phyloP scores from a whole-genome alignment of 306 rosid genomes.

The Ceratonia siliqua region DNA sequence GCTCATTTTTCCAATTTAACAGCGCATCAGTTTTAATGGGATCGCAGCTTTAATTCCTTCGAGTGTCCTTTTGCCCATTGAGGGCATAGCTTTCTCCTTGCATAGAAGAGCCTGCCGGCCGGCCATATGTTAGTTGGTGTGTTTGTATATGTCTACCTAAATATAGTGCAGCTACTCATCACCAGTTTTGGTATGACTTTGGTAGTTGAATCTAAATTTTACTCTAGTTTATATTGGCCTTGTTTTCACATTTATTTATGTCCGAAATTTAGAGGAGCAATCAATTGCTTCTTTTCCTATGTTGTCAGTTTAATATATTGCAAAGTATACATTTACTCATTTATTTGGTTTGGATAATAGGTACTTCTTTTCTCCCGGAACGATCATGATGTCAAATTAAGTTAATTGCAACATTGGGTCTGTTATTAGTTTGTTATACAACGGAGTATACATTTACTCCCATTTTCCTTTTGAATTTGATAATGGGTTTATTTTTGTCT shows the following conservation, averaged over 20 bases:
- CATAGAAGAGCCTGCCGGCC: constrained; percentile 37
- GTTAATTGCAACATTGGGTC: neutral
- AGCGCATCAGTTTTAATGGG: constrained; percentile 27
- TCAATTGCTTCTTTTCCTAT: constrained; percentile 6
- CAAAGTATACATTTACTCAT: constrained; percentile 11
- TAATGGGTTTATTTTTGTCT: too few species aligned
- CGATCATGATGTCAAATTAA: neutral
- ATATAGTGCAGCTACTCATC: constrained; percentile 42
- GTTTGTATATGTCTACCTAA: constrained; percentile 35
- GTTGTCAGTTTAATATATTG: constrained; percentile 19
- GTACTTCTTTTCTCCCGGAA: neutral
- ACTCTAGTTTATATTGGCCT: constrained; percentile 17
- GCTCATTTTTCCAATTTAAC: constrained; percentile 24
- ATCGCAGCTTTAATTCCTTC: constrained; percentile 20
- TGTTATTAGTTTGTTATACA: neutral
- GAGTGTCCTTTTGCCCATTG: constrained; percentile 15
- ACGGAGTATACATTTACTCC: neutral
- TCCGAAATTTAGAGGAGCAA: constrained; percentile 26
- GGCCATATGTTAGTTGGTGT: constrained; percentile 40
- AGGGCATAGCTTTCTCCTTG: constrained; percentile 33
- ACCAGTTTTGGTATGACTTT: constrained; percentile 52
- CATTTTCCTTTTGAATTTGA: too few species aligned
- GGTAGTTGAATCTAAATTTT: constrained; percentile 36
- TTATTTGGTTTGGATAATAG: constrained; percentile 28
- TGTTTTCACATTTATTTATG: constrained; percentile 4